These are phyloP conservation scores for Alternaria burnsii DNA, from an alignment of 2,329 filamentous ascomycete species.

Conservation along the genomic window DNA sequence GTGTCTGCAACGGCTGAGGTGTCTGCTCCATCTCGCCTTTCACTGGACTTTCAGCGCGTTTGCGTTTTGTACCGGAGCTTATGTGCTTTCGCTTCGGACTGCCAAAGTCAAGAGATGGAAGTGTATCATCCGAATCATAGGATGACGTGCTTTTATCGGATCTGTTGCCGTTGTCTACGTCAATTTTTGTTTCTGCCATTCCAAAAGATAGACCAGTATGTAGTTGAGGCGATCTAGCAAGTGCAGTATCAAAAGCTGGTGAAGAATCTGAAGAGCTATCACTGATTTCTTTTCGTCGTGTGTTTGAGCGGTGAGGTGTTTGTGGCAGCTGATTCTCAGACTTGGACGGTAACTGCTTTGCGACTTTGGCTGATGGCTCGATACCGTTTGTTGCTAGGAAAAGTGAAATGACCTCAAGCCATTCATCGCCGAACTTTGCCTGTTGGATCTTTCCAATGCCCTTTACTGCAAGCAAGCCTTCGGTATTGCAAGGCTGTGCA, in stretches of 20 bases:
- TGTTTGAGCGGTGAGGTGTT: constrained; percentile 4
- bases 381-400: constrained; percentile 21
- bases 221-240: constrained; percentile 19
- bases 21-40: constrained; percentile 4
- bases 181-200: constrained; percentile 34
- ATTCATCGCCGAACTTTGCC: constrained; percentile 38
- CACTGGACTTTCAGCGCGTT: constrained; percentile 29
- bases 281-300: neutral
- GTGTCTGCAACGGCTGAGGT: neutral
- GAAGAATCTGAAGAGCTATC: constrained; percentile 29
- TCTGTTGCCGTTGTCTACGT: constrained; percentile 4
- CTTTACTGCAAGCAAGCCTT: constrained; percentile 31
- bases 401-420: constrained; percentile 35
- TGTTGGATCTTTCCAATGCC: constrained; percentile 33
- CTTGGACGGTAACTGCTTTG: neutral
- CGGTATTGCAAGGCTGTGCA: constrained; percentile 28
- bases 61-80: constrained; percentile 36
- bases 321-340: neutral
- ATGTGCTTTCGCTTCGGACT: constrained; percentile 9
- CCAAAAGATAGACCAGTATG: constrained; percentile 31
- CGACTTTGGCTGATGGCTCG: neutral
- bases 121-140: constrained; percentile 21
- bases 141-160: neutral
- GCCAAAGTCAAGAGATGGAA: constrained; percentile 31
- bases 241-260: constrained; percentile 32